Base-by-base conservation (phyloP, 1,284 basidiomycete species). In the Bjerkandera adusta region DNA sequence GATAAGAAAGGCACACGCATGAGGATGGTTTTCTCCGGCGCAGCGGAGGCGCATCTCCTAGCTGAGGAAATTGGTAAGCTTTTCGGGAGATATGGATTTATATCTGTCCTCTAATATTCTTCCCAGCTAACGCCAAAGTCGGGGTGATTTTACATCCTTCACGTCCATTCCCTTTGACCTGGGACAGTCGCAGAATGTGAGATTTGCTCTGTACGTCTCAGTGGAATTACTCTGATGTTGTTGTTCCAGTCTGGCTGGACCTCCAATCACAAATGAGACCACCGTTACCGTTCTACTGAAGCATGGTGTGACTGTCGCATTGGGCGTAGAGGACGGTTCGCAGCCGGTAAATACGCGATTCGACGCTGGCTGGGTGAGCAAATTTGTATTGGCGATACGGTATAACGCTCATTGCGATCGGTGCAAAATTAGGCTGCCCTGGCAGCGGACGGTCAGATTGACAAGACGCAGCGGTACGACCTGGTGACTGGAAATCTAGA, bases 31-130 rank as follows among this genome's bases (percentile, higher is more conserved):
- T 82, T 92, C 57, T 69, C 77, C 25, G 89, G 89, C 5, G 92
- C 81, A 0, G 71, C 79, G 0, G 92, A 95, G 66, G 78, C 88
- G 4, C 78, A 89, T 65, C 67, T 88, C 27, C 64, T 95, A 35
- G 91, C 91, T 0, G 64, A 79, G 33, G 83, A 93, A 52, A 80
- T 96, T 32, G 79, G 85, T 64, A 22, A 35, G 61, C 43, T 16
- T 2, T 29, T 20, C 24, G 5, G 8, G 25, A 8, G 11, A n/a
- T n/a, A n/a, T n/a, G n/a, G n/a, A n/a, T n/a, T n/a, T n/a, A n/a
- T n/a, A n/a, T n/a, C n/a, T n/a, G n/a, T n/a, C n/a, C n/a, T n/a
- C n/a, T n/a, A n/a, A 76, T 12, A 15, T n/a, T n/a, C 29, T 36
- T 37, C n/a, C 13, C 45, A 66, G 67, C 61, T 13, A 56, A 64